Conservation (phyloP, 2,329 filamentous ascomycete genomes). For the Teratosphaeria nubilosa region DNA sequence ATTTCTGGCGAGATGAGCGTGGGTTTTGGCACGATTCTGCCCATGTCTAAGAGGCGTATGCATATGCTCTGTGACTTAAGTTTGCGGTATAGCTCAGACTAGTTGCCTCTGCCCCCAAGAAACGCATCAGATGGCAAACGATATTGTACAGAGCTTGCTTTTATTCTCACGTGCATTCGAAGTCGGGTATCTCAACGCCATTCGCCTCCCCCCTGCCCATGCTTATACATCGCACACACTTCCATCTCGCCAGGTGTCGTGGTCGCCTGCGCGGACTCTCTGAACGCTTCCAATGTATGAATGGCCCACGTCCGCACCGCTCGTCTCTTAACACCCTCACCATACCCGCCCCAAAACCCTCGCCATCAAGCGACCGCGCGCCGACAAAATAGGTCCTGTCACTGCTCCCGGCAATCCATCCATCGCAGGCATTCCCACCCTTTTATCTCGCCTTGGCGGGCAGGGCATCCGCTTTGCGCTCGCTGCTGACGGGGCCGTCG, state of each 20-base stretch:
- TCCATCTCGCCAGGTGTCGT: background rate
- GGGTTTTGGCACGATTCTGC: no score
- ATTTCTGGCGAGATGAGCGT: no score
- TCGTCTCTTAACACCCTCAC: background rate
- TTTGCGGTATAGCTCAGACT: background rate
- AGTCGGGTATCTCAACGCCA: background rate
- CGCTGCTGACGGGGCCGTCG: conserved; percentile 11
- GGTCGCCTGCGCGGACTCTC: no score
- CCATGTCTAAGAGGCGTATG: no score
- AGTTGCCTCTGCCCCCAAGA: background rate
- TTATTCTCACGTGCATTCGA: background rate
- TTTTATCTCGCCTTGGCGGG: conserved; percentile 18
- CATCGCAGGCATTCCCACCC: background rate
- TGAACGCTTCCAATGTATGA: no score
- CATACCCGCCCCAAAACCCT: no score
- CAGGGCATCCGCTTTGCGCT: conserved; percentile 24
- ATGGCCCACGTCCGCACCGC: no score
- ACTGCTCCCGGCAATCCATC: no score
- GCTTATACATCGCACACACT: background rate
- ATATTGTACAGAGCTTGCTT: background rate
- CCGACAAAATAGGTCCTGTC: no score
- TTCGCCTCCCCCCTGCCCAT: background rate
- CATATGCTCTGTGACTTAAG: background rate
- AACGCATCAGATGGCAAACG: background rate
- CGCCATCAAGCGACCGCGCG: no score